Base-by-base conservation (phyloP, 441 rosid genomes). In the Pelargonium exstipulatum region DNA sequence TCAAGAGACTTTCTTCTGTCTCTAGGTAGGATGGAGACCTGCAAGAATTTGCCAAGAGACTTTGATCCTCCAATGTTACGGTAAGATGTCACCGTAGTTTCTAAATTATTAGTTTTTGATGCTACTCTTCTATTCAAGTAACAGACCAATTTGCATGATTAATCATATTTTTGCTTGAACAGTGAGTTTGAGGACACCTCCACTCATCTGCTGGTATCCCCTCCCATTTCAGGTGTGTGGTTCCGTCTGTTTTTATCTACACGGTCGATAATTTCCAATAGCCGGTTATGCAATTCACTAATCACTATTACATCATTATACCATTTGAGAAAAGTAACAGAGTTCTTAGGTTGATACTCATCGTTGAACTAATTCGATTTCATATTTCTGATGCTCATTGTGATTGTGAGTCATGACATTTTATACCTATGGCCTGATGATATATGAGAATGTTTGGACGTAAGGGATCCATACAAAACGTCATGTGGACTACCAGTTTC, bases 1-100 rank as follows among this genome's bases (percentile, higher is more conserved):
- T 22, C 69, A 3, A 78, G 80, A 51, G 71, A 70, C 9, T 55
- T 73, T 74, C 80, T 79, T 45, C 22, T 73, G 26, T 77, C 78
- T 45, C 69, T 82, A 3, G 74, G 80, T 62, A 68, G 71, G 62
- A 29, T 64, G 22, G 80, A 79, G 65, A 16, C n/a, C 12, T 75
- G 85, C 72, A 79, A 69, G 69, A 69, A 57, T 66, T 69, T 79
- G 55, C 81, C 83, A 0, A 16, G 64, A 17, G 69, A 71, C 18
- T 61, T 79, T 71, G 81, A 79, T 65, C 32, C 55, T 53, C 73
- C 79, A 13, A 75, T 71, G 24, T 55, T 79, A 65, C 13, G 76
- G 83, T 82, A 68, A 66, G 35, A 63, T 26, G 58, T 42, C 13
- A 32, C 48, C 0, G 35, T 58, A 17, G 32, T 22, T 12, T 12